Evolutionary conservation across 202 grass and related monocot genomes (phyloP), one percentile per base, ranked within the genome.

Genomic region (Cymbopogon flexuosus): DNA sequence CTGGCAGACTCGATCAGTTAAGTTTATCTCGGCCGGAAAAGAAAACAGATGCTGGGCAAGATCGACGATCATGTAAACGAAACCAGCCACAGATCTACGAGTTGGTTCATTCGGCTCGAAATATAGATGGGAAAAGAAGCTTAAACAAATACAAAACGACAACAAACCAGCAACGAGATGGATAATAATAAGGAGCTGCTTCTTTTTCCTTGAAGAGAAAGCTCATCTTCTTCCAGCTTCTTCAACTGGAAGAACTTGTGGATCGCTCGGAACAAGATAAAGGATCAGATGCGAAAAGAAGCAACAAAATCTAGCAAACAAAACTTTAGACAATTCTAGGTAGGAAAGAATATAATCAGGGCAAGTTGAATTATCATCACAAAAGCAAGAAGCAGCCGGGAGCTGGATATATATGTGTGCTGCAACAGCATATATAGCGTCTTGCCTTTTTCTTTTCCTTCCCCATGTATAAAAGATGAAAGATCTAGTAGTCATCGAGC

Each of bases 401-500:
- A 65, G 34, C 57, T 31, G 31, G 27, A 66, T 41, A 18, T 54
- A 16, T 68, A 10, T 36, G 33, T 5, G 8, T 56, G 45, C 56
- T 45, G 54, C n/a, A 58, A 21, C 22, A 24, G 22, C 11, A 24
- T 24, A 27, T 33, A 33, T 33, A 33, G 27, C 27, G 22, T 65
- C 19, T 58, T 58, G 34, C 23, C 15, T 45, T 77, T 77, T 54
- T 58, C 8, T 58, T 58, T 77, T 34, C 31, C 57, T 76, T 33
- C 63, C 27, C 36, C 9, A 68, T 57, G 33, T 18, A 46, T 30
- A 67, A 72, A 67, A 67, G 72, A 82, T 81, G 39, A 82, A 85
- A 67, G 82, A 85, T 84, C 77, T 59, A 23, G 43, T 40, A 40
- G 8, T 36, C 35, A 5, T 6, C 35, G 5, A 36, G 35, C 35